Evolutionary conservation across 345 rosid genomes (phyloP).

Genomic region (Kandelia obovata): DNA sequence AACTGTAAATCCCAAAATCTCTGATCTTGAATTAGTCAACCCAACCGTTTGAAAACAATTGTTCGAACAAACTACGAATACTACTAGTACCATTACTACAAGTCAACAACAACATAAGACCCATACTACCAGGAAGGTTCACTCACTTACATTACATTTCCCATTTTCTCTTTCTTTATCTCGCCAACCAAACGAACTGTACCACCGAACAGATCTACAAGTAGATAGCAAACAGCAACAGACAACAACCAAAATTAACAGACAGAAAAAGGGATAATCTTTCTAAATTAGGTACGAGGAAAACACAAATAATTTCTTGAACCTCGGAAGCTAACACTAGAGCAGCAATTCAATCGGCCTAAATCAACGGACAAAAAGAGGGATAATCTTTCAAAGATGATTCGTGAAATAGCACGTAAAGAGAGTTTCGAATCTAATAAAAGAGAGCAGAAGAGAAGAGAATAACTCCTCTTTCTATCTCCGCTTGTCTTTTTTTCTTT

Average conservation of each 20-base stretch:
- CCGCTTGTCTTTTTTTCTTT: no score
- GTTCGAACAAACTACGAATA: neutral
- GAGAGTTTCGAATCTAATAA: constrained; percentile 11
- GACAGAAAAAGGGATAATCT: neutral
- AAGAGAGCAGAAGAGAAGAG: neutral
- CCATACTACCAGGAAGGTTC: neutral
- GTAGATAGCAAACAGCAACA: constrained; percentile 8
- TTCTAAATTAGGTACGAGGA: no score
- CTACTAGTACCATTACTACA: neutral
- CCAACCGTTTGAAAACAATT: neutral
- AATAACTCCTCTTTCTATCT: no score
- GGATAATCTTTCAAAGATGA: neutral
- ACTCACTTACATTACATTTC: constrained; percentile 8
- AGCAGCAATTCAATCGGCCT: neutral
- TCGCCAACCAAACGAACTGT: constrained; percentile 20
- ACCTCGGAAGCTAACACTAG: neutral
- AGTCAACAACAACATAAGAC: neutral
- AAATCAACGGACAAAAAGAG: neutral
- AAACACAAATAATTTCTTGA: no score
- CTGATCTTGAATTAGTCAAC: neutral
- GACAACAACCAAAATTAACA: neutral
- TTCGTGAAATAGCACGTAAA: neutral
- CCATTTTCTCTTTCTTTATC: constrained; percentile 6
- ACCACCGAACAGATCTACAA: constrained; percentile 34
- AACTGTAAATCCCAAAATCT: no score